Conservation (phyloP, 1,139 yeast genomes). For the Yamadazyma dushanensis region DNA sequence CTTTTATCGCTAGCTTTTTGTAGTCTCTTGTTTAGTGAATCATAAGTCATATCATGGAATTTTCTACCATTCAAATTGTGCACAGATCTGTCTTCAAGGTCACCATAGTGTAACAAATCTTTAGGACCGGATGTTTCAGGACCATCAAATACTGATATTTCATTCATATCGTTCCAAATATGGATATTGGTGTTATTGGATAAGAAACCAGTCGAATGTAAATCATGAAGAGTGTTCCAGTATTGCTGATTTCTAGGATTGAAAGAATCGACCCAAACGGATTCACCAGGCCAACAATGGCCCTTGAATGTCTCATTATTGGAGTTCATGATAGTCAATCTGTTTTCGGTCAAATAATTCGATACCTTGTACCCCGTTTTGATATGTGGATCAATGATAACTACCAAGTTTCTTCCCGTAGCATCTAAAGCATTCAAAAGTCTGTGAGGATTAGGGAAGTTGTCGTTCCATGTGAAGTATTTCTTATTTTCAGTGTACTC, state of each 20-base stretch:
- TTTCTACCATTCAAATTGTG: constrained; percentile 85
- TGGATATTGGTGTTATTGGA: constrained; percentile 62
- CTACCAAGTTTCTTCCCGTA: constrained; percentile 78
- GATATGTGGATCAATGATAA: constrained; percentile 90
- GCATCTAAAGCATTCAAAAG: constrained; percentile 66
- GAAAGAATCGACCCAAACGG: constrained; percentile 88
- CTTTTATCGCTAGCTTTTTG: constrained; percentile 30
- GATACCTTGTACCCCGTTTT: constrained; percentile 70
- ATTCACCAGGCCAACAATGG: constrained; percentile 98
- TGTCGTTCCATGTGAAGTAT: constrained; percentile 88
- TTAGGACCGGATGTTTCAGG: constrained; percentile 91
- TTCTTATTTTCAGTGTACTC: constrained; percentile 86
- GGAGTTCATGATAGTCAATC: constrained; percentile 41
- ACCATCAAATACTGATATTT: constrained; percentile 92
- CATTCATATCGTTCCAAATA: constrained; percentile 98
- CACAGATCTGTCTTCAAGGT: constrained; percentile 86
- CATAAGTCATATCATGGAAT: constrained; percentile 76
- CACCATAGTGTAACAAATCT: constrained; percentile 73
- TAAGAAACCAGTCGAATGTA: constrained; percentile 39
- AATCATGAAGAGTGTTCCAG: constrained; percentile 52
- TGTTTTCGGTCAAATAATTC: constrained; percentile 42
- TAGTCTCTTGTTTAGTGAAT: constrained; percentile 58
- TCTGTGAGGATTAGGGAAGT: constrained; percentile 71
- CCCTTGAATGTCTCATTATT: constrained; percentile 59
- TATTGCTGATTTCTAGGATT: constrained; percentile 58